Conservation (phyloP, 2,329 filamentous ascomycete species). For the Stachybotrys chartarum region DNA sequence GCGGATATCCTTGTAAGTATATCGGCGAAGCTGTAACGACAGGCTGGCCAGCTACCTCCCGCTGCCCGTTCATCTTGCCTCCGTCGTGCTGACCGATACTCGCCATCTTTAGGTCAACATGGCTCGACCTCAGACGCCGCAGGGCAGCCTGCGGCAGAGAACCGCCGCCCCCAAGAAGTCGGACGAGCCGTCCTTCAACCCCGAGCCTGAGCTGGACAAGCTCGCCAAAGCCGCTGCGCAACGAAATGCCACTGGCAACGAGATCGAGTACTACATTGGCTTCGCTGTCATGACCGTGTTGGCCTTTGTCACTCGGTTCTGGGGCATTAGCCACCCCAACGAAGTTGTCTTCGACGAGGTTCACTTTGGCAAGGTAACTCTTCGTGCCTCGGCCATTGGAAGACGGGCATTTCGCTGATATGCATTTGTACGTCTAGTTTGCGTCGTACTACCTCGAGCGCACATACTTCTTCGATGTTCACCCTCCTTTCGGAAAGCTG, state of each 20-base stretch:
- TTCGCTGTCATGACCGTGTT: conserved; percentile 70
- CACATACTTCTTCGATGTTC: conserved; percentile 99
- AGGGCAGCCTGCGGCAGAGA: conserved; percentile 53
- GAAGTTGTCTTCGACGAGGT: conserved; percentile 99
- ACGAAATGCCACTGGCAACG: conserved; percentile 37
- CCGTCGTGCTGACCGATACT: not conserved
- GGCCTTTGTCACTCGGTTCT: conserved; percentile 90
- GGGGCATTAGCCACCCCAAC: conserved; percentile 89
- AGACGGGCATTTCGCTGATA: not conserved
- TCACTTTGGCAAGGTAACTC: conserved; percentile 92
- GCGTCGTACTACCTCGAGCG: conserved; percentile 83
- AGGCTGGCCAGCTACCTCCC: not conserved
- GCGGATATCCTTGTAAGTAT: not conserved
- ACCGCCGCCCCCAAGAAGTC: conserved; percentile 45
- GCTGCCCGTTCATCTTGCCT: not conserved
- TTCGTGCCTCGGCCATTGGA: not conserved
- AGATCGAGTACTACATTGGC: conserved; percentile 79
- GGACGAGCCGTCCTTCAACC: conserved; percentile 27
- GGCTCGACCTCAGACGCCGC: conserved; percentile 42
- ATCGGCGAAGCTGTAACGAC: too few relatives aligned
- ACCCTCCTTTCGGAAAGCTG: conserved; percentile 96
- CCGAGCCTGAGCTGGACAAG: conserved; percentile 44
- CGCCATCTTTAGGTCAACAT: conserved; percentile 22
- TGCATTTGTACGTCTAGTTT: conserved; percentile 39
- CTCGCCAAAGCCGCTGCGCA: conserved; percentile 31